phyloP scores from a whole-genome alignment of 2,329 filamentous ascomycete species.

The Colletotrichum costaricense region DNA sequence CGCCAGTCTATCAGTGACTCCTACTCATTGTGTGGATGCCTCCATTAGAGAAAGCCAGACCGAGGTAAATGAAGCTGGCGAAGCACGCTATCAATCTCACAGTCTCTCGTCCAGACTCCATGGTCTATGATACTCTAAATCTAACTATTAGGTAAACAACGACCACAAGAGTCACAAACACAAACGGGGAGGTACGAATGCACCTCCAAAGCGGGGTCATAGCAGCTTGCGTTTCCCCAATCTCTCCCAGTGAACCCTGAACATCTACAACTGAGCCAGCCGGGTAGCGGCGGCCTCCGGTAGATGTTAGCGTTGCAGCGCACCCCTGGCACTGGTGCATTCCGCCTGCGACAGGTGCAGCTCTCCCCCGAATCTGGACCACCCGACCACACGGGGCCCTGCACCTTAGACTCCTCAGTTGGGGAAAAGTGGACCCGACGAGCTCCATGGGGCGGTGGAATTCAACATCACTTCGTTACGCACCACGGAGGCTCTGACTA shows the following conservation, averaged over 20 bases:
- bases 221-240: background rate
- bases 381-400: background rate
- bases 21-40: background rate
- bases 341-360: constrained; percentile 10
- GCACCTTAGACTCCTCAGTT: background rate
- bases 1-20: background rate
- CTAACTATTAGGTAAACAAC: background rate
- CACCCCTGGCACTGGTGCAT: constrained; percentile 26
- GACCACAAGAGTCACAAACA: background rate
- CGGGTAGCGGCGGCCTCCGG: constrained; percentile 35
- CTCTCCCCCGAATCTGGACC: constrained; percentile 10
- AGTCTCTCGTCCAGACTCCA: background rate
- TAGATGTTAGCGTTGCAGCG: constrained; percentile 26
- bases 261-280: background rate
- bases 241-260: background rate
- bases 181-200: background rate
- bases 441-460: constrained; percentile 19
- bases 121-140: background rate
- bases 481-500: constrained; percentile 1
- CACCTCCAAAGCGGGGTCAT: background rate
- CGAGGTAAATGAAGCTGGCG: background rate
- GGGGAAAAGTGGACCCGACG: background rate
- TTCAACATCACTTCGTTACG: constrained; percentile 28
- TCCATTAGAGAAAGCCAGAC: background rate
- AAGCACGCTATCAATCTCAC: background rate